Evolutionary conservation across 2,329 filamentous ascomycete species (phyloP), one percentile per base, ranked within the genome.

Genomic region (Pezicula carpinea): DNA sequence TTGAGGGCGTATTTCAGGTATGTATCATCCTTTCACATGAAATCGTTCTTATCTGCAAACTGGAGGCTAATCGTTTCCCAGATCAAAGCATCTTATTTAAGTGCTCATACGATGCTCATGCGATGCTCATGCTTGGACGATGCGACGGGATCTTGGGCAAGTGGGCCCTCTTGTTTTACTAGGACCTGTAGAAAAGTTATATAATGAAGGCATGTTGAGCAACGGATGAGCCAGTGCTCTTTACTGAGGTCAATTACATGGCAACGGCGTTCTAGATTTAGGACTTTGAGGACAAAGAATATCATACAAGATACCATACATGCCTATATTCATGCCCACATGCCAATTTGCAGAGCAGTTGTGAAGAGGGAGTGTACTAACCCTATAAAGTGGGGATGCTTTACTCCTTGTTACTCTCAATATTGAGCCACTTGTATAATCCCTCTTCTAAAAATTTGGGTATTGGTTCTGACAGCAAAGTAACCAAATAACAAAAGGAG

Each of bases 1-100:
- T 77, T 99, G 70, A 80, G 93, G 67, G 91, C 92, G 54, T 99
- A 99, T 77, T 99, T 99, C 78, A 83, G 90, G 77, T 87, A 67
- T 63, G 69, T 66, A 17, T 47, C 23, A 26, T 31, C 41, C 22
- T 44, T 38, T 48, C 29, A 13, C 18, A 21, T 39, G 8, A 19
- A 31, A 32, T 17, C 14, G 18, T 34, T 14, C 5, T 10, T 22
- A 18, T 13, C 15, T 49, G 19, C 39, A 51, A 49, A 22, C 45
- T 44, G 49, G 22, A 26, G 38, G 19, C 52, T 62, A 49, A 55
- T 35, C 19, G 15, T 23, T 48, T 17, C 13, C 40, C 57, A 83
- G 79, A 60, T 84, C 81, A 59, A 85, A 85, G 76, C 81, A 85
- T 71, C 79, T 85, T 55, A 85, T 85, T 60, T 85, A 76, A 57